Evolutionary conservation across 2,329 filamentous ascomycete species (phyloP), one percentile per base, ranked within the genome.

Genomic region (Diaporthe australafricana): DNA sequence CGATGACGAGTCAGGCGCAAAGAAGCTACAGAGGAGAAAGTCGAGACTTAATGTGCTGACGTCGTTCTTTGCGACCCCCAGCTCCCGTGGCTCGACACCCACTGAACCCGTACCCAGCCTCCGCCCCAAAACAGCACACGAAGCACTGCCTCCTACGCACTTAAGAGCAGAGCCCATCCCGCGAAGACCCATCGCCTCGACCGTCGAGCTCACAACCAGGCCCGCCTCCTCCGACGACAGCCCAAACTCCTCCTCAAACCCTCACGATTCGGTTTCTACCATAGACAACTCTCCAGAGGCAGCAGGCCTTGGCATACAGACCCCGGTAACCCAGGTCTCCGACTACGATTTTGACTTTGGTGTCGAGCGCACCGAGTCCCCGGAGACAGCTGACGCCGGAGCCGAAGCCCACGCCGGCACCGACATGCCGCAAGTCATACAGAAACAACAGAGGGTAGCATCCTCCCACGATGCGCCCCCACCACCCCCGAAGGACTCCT

Each of bases 1-100:
- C 17, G 48, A 48, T 60, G 67, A 60, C 45, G 72, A 66, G 42
- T 40, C 66, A 57, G 53, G 40, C 35, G 53, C 70, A 40, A 66
- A 60, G 52, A 48, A 47, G 62, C 45, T 67, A 16, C 70, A 63
- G 35, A 42, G 72, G 55, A 56, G 72, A 38, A 73, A 70, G 38
- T 73, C 72, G 22, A 73, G 45, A 40, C 66, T 72, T n/a, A 73
- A 72, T 25, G 50, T 73, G 56, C 70, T 73, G 65, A 73, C 72
- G 14, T 73, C 72, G 27, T 55, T 73, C 27, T 73, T 73, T 55
- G 62, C 70, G 56, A 67, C 32, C 30, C 60, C 72, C 63, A 73
- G 72, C 65, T 70, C 72, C 32, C 27, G 50, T 45, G 57, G 50
- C 57, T 68, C 68, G 14, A 22, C 48, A 32, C 52, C n/a, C 14